Evolutionary conservation across 106 monocot genomes (phyloP).

Genomic region (Platanthera guangdongensis): DNA sequence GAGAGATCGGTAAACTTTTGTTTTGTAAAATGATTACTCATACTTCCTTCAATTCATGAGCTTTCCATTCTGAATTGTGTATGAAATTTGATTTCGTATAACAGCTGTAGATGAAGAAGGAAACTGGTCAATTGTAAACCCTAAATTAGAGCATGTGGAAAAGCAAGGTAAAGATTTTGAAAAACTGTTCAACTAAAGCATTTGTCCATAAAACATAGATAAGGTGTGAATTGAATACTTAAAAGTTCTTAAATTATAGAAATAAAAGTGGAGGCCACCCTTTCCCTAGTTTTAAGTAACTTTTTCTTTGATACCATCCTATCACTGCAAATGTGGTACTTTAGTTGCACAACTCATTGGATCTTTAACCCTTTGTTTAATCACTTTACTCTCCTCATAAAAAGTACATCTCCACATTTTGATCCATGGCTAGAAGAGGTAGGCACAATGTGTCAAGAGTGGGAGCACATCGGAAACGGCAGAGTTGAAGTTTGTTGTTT

Average conservation of each 20-base stretch:
- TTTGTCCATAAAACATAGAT: not conserved
- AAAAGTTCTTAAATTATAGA: not conserved
- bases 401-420: not conserved
- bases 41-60: not conserved
- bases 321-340: not conserved
- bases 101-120: slow-evolving; percentile 74
- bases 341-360: not conserved
- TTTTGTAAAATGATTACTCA: not conserved
- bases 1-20: slow-evolving; percentile 59
- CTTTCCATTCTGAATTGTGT: not conserved
- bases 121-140: slow-evolving; percentile 70
- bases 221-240: not conserved
- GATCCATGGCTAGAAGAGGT: not conserved
- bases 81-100: slow-evolving; percentile 1
- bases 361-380: not conserved
- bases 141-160: slow-evolving; percentile 19
- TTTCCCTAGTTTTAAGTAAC: not conserved
- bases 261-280: not conserved
- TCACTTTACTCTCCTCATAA: not conserved
- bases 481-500: too few species aligned
- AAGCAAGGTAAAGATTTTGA: slow-evolving; percentile 48
- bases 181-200: not conserved
- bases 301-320: not conserved
- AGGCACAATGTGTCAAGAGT: too few species aligned
- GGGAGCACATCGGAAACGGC: too few species aligned